phyloP scores from a whole-genome alignment of 2,329 filamentous ascomycete species.

The Fusarium equiseti region DNA sequence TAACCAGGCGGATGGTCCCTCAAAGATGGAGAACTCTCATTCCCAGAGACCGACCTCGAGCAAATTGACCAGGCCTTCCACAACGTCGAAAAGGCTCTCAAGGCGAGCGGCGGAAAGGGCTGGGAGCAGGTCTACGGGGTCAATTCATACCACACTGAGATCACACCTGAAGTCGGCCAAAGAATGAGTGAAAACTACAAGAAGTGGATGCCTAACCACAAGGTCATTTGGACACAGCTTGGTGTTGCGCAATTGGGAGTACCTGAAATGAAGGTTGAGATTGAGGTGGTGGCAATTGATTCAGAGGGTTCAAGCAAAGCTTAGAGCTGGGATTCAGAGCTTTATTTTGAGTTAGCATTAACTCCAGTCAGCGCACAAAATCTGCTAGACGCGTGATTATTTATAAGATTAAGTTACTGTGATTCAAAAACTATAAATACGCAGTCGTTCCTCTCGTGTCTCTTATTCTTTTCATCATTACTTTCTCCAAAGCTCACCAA shows the following conservation, averaged over 20 bases:
- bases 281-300: slow-evolving; percentile 62
- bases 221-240: slow-evolving; percentile 64
- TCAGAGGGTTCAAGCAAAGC: slow-evolving; percentile 12
- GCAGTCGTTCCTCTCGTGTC: not conserved
- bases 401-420: too few species aligned
- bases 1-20: slow-evolving; percentile 49
- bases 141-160: slow-evolving; percentile 57
- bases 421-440: not conserved
- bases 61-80: slow-evolving; percentile 64
- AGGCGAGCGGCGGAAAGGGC: slow-evolving; percentile 64
- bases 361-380: too few species aligned
- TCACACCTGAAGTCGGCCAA: slow-evolving; percentile 54
- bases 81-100: slow-evolving; percentile 64
- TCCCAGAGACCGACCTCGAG: slow-evolving; percentile 53
- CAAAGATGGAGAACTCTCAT: slow-evolving; percentile 43
- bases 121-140: slow-evolving; percentile 64
- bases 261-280: slow-evolving; percentile 65
- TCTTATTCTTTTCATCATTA: not conserved
- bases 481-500: not conserved
- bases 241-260: slow-evolving; percentile 61
- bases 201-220: slow-evolving; percentile 63
- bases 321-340: not conserved
- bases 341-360: too few species aligned
- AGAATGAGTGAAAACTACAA: slow-evolving; percentile 59
- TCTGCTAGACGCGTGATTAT: not conserved